These are phyloP conservation scores for Zygoascus hellenicus DNA, from an alignment of 1,139 yeast genomes.

Conservation along the genomic window DNA sequence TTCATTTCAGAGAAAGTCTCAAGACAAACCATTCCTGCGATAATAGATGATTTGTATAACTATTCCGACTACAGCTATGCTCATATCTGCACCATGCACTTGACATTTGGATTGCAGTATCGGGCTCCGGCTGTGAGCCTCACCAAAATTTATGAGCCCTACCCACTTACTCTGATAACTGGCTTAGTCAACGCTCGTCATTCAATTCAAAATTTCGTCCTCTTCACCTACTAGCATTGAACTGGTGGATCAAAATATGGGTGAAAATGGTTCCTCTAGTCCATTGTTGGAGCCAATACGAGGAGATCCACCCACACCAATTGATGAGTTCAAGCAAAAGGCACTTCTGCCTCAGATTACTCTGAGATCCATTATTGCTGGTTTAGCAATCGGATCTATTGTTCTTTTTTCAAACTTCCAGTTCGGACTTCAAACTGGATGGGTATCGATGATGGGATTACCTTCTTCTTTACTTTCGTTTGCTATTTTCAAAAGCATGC, in stretches of 20 bases:
- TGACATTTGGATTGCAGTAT: too few species aligned
- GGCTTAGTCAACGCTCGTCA: neutral
- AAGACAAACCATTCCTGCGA: too few species aligned
- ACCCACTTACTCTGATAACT: too few species aligned
- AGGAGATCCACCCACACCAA: too few species aligned
- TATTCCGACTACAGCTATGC: too few species aligned
- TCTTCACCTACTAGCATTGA: neutral
- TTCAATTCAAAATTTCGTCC: neutral
- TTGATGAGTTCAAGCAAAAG: constrained; percentile 14
- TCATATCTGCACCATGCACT: too few species aligned
- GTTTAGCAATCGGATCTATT: constrained; percentile 70
- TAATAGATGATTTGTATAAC: too few species aligned
- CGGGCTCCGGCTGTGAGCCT: too few species aligned
- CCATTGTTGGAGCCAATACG: too few species aligned
- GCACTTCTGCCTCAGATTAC: constrained; percentile 50
- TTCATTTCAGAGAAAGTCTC: too few species aligned
- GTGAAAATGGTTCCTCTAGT: neutral
- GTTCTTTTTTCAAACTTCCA: constrained; percentile 87
- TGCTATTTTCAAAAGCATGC: constrained; percentile 59
- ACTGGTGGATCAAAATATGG: neutral
- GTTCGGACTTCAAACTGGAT: constrained; percentile 94
- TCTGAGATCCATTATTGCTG: constrained; percentile 62
- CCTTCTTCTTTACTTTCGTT: constrained; percentile 89
- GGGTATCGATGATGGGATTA: constrained; percentile 99
- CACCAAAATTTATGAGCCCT: too few species aligned